These are phyloP conservation scores for Mesembryanthemum crystallinum DNA, from an alignment of 148 eudicot genomes.

Conservation along the genomic window DNA sequence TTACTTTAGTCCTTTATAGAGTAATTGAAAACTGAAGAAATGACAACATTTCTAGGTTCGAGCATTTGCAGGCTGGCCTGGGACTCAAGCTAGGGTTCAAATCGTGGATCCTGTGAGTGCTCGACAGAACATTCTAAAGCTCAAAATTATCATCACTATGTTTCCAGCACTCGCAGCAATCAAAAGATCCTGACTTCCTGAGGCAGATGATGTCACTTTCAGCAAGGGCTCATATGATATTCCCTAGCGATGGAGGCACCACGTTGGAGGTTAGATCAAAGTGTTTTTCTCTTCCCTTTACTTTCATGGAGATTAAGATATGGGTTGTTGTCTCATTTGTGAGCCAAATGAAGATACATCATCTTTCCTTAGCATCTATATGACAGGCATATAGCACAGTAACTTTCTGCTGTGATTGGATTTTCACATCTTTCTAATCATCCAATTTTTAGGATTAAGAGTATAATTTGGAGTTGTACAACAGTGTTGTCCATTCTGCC, in stretches of 20 bases:
- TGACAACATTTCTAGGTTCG: slow-evolving; percentile 71
- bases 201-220: slow-evolving; percentile 51
- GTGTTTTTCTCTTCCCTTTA: neutral
- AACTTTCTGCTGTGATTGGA: too few species aligned
- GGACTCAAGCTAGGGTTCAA: slow-evolving; percentile 78
- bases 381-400: too few species aligned
- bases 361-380: too few species aligned
- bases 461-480: too few species aligned
- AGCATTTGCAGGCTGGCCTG: slow-evolving; percentile 99
- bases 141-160: slow-evolving; percentile 81
- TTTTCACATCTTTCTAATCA: too few species aligned
- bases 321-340: neutral
- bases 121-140: slow-evolving; percentile 45
- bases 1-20: too few species aligned
- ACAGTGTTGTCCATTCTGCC: neutral
- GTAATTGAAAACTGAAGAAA: too few species aligned
- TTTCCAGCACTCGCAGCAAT: slow-evolving; percentile 27
- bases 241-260: slow-evolving; percentile 65
- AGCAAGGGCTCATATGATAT: slow-evolving; percentile 60
- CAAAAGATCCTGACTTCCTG: slow-evolving; percentile 31
- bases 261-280: slow-evolving; percentile 62
- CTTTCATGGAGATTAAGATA: neutral
- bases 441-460: too few species aligned
- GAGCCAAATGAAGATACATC: too few species aligned
- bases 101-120: slow-evolving; percentile 37